Evolutionary conservation across 2,329 filamentous ascomycete species (phyloP).

Genomic region (Canariomyces notabilis): DNA sequence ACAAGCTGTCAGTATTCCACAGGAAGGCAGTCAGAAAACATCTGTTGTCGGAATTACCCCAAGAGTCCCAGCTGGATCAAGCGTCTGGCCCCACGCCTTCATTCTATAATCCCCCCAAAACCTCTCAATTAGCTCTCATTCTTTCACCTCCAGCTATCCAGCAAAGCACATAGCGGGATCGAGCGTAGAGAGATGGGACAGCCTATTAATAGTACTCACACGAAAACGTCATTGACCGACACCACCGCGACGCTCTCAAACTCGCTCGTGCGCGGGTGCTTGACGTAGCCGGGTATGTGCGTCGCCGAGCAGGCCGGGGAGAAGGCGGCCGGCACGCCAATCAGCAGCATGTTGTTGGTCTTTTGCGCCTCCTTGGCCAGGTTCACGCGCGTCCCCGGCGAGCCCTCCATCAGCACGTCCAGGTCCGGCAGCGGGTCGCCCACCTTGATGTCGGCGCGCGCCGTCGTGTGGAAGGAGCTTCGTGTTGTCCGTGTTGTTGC

Average conservation of each 20-base stretch:
- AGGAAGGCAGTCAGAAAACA: no score
- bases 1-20: conserved; percentile 1
- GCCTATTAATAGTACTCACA: conserved; percentile 60
- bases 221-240: conserved; percentile 90
- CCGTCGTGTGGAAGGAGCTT: conserved; percentile 1
- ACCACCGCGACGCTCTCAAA: conserved; percentile 86
- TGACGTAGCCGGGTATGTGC: conserved; percentile 85
- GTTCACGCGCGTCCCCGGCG: conserved; percentile 89
- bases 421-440: conserved; percentile 76
- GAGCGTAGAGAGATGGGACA: no score
- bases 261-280: conserved; percentile 68
- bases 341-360: conserved; percentile 67
- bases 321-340: conserved; percentile 81
- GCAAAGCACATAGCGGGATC: no score
- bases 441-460: conserved; percentile 51
- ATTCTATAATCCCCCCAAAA: conserved; percentile 51
- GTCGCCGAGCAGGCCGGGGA: conserved; percentile 51
- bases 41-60: conserved; percentile 65
- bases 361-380: conserved; percentile 68
- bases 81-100: conserved; percentile 77
- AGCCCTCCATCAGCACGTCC: conserved; percentile 73
- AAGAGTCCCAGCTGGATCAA: conserved; percentile 70
- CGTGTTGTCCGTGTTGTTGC: neutral
- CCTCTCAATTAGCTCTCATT: neutral
- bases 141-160: neutral